Conservation (phyloP, 2,329 filamentous ascomycete species). For the Arthroderma sp. region DNA sequence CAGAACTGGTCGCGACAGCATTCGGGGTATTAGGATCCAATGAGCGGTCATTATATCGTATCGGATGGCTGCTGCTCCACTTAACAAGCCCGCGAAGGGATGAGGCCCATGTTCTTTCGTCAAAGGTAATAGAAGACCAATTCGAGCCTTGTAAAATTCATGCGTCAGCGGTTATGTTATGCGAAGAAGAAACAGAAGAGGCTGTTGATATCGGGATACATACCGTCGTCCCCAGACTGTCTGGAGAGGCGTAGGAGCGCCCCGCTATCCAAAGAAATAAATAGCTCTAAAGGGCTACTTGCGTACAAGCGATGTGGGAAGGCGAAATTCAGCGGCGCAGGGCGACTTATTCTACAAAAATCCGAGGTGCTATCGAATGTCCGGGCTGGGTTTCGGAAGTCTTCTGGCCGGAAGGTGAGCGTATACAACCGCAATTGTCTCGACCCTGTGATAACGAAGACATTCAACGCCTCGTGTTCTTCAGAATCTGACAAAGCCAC, state of each 20-base stretch:
- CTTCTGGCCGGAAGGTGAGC: slow-evolving; percentile 67
- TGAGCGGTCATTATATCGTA: slow-evolving; percentile 28
- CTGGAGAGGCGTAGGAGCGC: slow-evolving; percentile 53
- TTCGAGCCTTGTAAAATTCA: slow-evolving; percentile 21
- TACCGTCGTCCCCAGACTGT: slow-evolving; percentile 40
- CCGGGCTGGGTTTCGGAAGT: slow-evolving; percentile 57
- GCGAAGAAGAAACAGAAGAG: slow-evolving; percentile 1
- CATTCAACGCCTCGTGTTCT: slow-evolving; percentile 62
- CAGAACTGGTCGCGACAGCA: slow-evolving; percentile 32
- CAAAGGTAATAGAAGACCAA: slow-evolving; percentile 35
- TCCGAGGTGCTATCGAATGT: slow-evolving; percentile 63
- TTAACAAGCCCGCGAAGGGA: slow-evolving; percentile 35
- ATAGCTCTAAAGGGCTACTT: slow-evolving; percentile 56
- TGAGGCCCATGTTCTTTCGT: slow-evolving; percentile 36
- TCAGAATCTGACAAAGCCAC: slow-evolving; percentile 69
- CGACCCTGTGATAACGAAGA: slow-evolving; percentile 67
- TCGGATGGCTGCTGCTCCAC: slow-evolving; percentile 30
- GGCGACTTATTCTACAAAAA: slow-evolving; percentile 60
- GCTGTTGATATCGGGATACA: slow-evolving; percentile 4
- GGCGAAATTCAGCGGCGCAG: slow-evolving; percentile 63
- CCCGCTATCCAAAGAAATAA: slow-evolving; percentile 50
- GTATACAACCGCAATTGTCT: slow-evolving; percentile 59
- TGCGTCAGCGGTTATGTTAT: slow-evolving; percentile 3
- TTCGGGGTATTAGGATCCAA: slow-evolving; percentile 32
- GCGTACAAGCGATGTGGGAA: slow-evolving; percentile 70